Conservation (phyloP, 305 asterid species). For the Fraxinus angustifolia region DNA sequence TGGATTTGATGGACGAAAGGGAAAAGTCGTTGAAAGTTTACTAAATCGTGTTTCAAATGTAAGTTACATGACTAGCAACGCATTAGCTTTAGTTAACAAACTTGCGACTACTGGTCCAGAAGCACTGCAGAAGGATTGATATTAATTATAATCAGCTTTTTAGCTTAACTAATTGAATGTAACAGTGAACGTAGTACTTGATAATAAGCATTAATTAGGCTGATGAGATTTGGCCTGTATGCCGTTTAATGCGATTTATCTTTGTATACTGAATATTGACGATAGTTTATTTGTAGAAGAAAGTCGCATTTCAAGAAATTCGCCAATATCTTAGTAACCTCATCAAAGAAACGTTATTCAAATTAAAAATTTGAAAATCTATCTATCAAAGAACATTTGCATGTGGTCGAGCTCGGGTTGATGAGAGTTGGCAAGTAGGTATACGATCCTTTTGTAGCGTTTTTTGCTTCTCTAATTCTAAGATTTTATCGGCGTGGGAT, state of each 20-base stretch:
- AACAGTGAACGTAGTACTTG: not conserved
- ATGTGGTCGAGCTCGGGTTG: not conserved
- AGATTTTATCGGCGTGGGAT: not conserved
- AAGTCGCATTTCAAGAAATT: not conserved
- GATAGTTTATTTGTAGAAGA: not conserved
- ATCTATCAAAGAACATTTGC: not conserved
- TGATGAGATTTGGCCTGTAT: not conserved
- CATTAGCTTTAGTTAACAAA: conserved; percentile 62
- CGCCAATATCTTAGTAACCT: not conserved
- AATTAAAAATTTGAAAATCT: not conserved
- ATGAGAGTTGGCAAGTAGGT: not conserved
- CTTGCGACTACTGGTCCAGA: conserved; percentile 57
- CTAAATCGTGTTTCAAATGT: conserved; percentile 35
- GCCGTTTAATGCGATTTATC: not conserved
- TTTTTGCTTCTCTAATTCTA: not conserved
- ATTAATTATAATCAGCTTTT: not conserved
- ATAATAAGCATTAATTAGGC: not conserved
- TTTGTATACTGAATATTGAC: not conserved
- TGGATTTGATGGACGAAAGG: conserved; percentile 36
- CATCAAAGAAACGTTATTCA: too few species aligned
- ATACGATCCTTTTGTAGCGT: not conserved
- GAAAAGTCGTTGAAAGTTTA: conserved; percentile 28
- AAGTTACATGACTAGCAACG: conserved; percentile 61
- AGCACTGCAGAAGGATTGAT: not conserved
- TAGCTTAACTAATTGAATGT: not conserved